Percentiles rank a stretch among this genome's conserved stretches.
These are phyloP conservation scores for Tylopilus felleus DNA, from an alignment of 768 basidiomycete species.

Conservation along the genomic window DNA sequence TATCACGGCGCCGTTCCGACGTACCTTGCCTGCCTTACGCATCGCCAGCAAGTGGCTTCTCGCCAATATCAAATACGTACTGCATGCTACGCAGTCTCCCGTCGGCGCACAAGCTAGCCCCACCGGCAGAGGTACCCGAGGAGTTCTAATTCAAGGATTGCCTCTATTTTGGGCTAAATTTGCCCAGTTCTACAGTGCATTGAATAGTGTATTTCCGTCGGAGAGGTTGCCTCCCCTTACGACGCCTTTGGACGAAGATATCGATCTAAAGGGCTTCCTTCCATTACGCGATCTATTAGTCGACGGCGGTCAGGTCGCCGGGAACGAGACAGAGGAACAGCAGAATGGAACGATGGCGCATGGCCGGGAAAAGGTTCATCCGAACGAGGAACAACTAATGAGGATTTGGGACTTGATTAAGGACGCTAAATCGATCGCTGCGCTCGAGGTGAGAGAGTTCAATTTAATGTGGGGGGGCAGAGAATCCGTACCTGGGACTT, in stretches of 20 bases:
- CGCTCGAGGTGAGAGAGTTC: constrained; percentile 48
- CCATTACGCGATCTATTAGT: constrained; percentile 68
- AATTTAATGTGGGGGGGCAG: constrained; percentile 3
- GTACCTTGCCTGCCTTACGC: constrained; percentile 82
- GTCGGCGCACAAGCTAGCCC: constrained; percentile 14
- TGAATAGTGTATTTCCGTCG: constrained; percentile 67
- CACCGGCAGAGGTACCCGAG: constrained; percentile 18
- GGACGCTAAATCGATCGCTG: constrained; percentile 62
- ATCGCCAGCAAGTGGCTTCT: constrained; percentile 88
- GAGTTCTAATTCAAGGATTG: constrained; percentile 31
- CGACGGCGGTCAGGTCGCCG: constrained; percentile 20
- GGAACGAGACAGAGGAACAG: constrained; percentile 22
- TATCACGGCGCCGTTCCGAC: constrained; percentile 82
- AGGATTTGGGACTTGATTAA: constrained; percentile 80
- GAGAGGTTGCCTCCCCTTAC: constrained; percentile 54
- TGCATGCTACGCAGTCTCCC: constrained; percentile 39
- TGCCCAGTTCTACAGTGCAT: constrained; percentile 56
- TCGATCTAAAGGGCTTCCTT: constrained; percentile 82
- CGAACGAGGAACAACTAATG: constrained; percentile 96
- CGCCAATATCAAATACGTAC: constrained; percentile 67
- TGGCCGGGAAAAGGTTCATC: constrained; percentile 58
- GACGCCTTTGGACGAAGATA: constrained; percentile 81
- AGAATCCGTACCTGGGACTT: constrained; percentile 8
- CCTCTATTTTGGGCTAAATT: constrained; percentile 72
- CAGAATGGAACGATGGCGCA: constrained; percentile 26